These are phyloP conservation scores for Colletotrichum agaves DNA, from an alignment of 2,329 filamentous ascomycete genomes.

Conservation along the genomic window DNA sequence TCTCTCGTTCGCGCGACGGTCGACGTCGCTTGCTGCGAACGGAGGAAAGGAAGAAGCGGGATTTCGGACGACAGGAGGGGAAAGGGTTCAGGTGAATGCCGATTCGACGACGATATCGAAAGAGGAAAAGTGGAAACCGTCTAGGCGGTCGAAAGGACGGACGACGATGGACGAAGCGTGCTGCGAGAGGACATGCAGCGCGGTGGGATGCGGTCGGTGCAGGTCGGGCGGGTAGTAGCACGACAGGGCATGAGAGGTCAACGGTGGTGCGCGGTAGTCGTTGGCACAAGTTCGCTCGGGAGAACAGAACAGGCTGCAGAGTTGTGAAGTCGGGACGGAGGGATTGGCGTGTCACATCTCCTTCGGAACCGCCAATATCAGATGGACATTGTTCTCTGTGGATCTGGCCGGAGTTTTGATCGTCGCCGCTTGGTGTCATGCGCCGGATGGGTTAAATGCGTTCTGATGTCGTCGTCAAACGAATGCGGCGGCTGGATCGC, in stretches of 20 bases:
- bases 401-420: constrained; percentile 43
- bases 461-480: background rate
- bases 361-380: constrained; percentile 41
- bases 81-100: background rate
- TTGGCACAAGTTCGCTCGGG: constrained; percentile 19
- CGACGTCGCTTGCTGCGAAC: constrained; percentile 48
- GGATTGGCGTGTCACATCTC: constrained; percentile 43
- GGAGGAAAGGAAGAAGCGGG: constrained; percentile 9
- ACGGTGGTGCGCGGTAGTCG: constrained; percentile 8
- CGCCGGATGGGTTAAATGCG: constrained; percentile 5
- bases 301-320: constrained; percentile 9
- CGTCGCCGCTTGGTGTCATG: constrained; percentile 9
- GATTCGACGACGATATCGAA: background rate
- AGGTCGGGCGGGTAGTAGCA: background rate
- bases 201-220: constrained; percentile 11
- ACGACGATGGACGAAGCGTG: constrained; percentile 7
- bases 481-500: background rate
- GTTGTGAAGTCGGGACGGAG: constrained; percentile 30
- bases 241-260: constrained; percentile 25
- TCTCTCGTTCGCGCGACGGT: constrained; percentile 44
- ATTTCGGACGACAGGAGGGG: constrained; percentile 11
- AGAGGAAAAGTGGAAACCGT: constrained; percentile 10
- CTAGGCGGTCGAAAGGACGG: background rate
- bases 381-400: constrained; percentile 34
- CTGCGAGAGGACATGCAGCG: constrained; percentile 20